phyloP scores from a whole-genome alignment of 768 basidiomycete species.

The Pisolithus marmoratus region DNA sequence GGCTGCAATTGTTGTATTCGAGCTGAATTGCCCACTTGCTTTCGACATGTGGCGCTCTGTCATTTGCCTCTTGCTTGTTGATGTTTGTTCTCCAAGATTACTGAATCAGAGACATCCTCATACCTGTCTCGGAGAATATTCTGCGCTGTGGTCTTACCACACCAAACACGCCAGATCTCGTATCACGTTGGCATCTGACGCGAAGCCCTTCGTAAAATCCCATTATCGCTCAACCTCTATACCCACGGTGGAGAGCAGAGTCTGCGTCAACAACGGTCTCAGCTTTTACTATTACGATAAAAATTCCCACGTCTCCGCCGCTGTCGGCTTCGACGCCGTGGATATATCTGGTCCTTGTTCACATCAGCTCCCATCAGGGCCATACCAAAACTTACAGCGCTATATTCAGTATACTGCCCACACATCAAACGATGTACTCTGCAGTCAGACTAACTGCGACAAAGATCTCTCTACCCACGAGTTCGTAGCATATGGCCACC shows the following conservation, averaged over 20 bases:
- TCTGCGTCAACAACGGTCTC: conserved; percentile 29
- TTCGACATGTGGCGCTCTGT: conserved; percentile 41
- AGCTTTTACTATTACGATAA: conserved; percentile 22
- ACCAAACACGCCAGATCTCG: background rate
- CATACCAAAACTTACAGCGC: conserved; percentile 28
- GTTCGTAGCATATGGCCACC: conserved; percentile 32
- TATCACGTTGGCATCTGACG: conserved; percentile 4
- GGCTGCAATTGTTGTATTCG: conserved; percentile 31
- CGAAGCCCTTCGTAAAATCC: background rate
- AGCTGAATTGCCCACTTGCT: conserved; percentile 32
- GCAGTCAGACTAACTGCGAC: conserved; percentile 33
- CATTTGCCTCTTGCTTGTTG: conserved; percentile 34
- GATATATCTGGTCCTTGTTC: conserved; percentile 24
- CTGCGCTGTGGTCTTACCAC: background rate
- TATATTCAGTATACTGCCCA: conserved; percentile 28
- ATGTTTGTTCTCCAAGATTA: conserved; percentile 22
- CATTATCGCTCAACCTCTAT: background rate
- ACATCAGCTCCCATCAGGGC: conserved; percentile 20
- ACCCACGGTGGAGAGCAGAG: background rate
- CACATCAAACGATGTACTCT: conserved; percentile 34
- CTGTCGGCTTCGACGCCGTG: too few species aligned
- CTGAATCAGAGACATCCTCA: background rate
- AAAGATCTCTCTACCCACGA: conserved; percentile 35
- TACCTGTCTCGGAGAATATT: conserved; percentile 3
- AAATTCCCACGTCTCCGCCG: too few species aligned